Conservation (phyloP, 2,329 filamentous ascomycete species). For the Fusarium sp. region DNA sequence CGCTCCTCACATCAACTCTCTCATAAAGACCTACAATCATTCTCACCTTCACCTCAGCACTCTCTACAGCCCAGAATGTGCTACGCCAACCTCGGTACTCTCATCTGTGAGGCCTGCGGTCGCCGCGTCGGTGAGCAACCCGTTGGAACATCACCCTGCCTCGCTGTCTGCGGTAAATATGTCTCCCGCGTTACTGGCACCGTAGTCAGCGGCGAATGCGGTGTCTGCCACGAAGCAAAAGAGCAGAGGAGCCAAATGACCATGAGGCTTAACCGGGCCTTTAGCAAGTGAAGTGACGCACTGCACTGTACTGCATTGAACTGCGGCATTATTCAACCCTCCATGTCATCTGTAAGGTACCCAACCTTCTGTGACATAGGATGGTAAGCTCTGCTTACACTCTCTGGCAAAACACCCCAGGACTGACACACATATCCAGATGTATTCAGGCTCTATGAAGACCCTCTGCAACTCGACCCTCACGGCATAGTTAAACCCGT, state of each 20-base stretch:
- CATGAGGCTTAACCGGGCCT: slow-evolving; percentile 38
- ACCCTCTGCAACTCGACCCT: slow-evolving; percentile 1
- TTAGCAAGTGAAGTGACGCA: slow-evolving; percentile 33
- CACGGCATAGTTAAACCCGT: background rate
- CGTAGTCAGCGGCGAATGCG: slow-evolving; percentile 41
- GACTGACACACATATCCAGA: slow-evolving; percentile 7
- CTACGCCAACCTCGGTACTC: slow-evolving; percentile 40
- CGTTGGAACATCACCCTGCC: slow-evolving; percentile 39
- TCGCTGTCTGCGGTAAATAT: slow-evolving; percentile 43
- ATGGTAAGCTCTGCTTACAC: slow-evolving; percentile 26
- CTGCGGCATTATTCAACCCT: slow-evolving; percentile 11
- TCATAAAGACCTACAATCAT: background rate
- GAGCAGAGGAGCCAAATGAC: slow-evolving; percentile 37
- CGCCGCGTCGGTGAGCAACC: slow-evolving; percentile 41
- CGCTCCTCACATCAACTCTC: background rate
- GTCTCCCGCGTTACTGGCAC: slow-evolving; percentile 41
- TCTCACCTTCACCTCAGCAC: background rate
- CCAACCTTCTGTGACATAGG: background rate
- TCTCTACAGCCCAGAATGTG: slow-evolving; percentile 27
- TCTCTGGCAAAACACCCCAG: background rate
- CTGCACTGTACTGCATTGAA: background rate
- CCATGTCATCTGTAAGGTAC: slow-evolving; percentile 8
- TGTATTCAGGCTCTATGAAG: slow-evolving; percentile 5
- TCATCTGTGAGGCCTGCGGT: slow-evolving; percentile 38
- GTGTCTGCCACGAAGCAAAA: slow-evolving; percentile 38